These are phyloP conservation scores for Botrytis porri DNA, from an alignment of 2,329 filamentous ascomycete genomes.

Conservation along the genomic window DNA sequence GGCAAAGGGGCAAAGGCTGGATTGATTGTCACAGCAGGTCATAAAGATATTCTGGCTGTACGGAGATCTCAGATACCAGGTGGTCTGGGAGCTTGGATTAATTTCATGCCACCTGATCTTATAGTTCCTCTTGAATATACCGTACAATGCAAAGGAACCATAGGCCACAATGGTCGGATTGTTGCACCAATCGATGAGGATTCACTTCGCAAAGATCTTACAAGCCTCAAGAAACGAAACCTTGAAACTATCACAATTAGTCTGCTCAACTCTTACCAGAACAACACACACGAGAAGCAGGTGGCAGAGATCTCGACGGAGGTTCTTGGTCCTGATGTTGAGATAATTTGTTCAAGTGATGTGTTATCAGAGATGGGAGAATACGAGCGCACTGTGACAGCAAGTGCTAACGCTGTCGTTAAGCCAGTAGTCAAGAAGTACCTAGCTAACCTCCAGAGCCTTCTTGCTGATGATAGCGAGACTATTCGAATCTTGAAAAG, in stretches of 20 bases:
- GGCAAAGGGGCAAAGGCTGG: constrained; percentile 1
- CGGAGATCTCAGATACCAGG: constrained; percentile 8
- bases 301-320: background rate
- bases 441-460: background rate
- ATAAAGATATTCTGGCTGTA: constrained; percentile 10
- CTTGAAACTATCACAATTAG: constrained; percentile 13
- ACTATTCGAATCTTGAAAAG: constrained; percentile 15
- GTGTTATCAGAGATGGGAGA: constrained; percentile 8
- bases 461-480: constrained; percentile 11
- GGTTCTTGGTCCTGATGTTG: constrained; percentile 5
- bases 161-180: background rate
- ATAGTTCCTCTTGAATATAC: constrained; percentile 6
- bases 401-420: constrained; percentile 8
- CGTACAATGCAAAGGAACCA: background rate
- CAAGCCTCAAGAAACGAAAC: background rate
- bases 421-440: constrained; percentile 11
- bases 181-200: constrained; percentile 2
- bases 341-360: constrained; percentile 16
- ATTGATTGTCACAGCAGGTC: background rate
- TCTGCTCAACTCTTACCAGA: constrained; percentile 10
- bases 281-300: background rate
- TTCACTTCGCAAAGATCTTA: background rate
- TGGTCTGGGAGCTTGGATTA: constrained; percentile 7
- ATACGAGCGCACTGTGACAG: constrained; percentile 6
- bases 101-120: background rate